phyloP scores from a whole-genome alignment of 1,284 basidiomycete species.

The Ceratobasidium sp. region DNA sequence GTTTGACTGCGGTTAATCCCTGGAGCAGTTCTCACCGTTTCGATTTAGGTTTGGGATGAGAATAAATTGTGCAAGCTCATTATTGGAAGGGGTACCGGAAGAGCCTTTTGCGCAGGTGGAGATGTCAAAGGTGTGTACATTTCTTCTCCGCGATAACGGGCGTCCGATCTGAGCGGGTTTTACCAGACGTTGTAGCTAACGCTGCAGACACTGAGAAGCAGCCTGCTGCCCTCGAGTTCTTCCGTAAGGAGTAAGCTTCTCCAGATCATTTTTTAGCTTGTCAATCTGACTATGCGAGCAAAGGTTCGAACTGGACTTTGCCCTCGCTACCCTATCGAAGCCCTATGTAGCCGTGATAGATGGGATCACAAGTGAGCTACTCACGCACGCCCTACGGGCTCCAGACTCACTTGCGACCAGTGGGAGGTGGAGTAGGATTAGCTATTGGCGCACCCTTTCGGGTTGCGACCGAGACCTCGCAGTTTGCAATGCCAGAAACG shows the following conservation, averaged over 20 bases:
- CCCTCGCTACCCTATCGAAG: conserved; percentile 81
- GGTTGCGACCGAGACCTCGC: conserved; percentile 92
- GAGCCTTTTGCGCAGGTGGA: conserved; percentile 94
- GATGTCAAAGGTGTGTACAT: conserved; percentile 83
- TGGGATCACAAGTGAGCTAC: conserved; percentile 84
- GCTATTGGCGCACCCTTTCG: conserved; percentile 89
- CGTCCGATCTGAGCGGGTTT: conserved; percentile 10
- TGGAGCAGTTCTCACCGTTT: conserved; percentile 39
- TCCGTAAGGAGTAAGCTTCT: conserved; percentile 81
- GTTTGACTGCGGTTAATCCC: conserved; percentile 45
- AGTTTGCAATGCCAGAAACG: conserved; percentile 97
- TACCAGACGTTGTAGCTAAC: conserved; percentile 65
- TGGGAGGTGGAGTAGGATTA: conserved; percentile 97
- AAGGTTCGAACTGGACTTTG: conserved; percentile 90
- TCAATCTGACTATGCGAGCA: conserved; percentile 29
- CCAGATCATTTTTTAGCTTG: conserved; percentile 11
- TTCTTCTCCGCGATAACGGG: conserved; percentile 25
- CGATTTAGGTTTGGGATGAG: conserved; percentile 77
- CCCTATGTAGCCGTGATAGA: conserved; percentile 93
- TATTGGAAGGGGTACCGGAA: conserved; percentile 79
- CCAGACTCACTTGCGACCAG: conserved; percentile 57
- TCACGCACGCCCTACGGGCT: conserved; percentile 28
- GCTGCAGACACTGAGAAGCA: conserved; percentile 64
- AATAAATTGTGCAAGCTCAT: conserved; percentile 80
- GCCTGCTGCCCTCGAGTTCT: conserved; percentile 79